These are phyloP conservation scores for Cantharellus anzutake DNA, from an alignment of 768 basidiomycete genomes.

Conservation along the genomic window DNA sequence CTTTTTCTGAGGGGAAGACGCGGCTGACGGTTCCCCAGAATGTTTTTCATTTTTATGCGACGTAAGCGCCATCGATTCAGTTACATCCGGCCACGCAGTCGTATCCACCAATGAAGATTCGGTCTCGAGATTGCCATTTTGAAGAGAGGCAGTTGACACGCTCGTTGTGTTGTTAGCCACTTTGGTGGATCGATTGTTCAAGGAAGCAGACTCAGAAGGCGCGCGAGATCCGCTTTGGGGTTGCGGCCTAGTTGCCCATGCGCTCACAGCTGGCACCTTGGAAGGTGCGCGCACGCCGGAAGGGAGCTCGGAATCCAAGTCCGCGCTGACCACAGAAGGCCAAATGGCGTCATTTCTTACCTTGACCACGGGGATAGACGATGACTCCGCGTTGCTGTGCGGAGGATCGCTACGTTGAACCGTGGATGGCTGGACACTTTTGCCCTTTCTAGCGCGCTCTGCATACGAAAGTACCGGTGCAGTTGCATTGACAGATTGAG, in stretches of 20 bases:
- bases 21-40: not conserved
- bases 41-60: not conserved
- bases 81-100: not conserved
- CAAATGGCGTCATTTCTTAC: no score
- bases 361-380: no score
- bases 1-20: not conserved
- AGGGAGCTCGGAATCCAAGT: no score
- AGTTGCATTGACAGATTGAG: not conserved
- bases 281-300: not conserved
- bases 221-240: not conserved
- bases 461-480: not conserved
- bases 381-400: no score
- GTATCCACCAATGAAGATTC: not conserved
- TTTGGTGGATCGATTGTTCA: not conserved
- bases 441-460: not conserved
- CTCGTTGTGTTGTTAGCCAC: not conserved
- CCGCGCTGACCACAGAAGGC: no score
- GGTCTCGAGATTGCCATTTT: not conserved
- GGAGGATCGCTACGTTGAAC: not conserved
- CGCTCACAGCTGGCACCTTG: not conserved
- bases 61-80: not conserved
- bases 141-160: not conserved
- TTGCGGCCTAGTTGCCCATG: not conserved
- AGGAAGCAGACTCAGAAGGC: not conserved
- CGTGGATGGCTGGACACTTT: not conserved